Evolutionary conservation across 2,329 filamentous ascomycete species (phyloP).

Genomic region (Aschersonia sp.): DNA sequence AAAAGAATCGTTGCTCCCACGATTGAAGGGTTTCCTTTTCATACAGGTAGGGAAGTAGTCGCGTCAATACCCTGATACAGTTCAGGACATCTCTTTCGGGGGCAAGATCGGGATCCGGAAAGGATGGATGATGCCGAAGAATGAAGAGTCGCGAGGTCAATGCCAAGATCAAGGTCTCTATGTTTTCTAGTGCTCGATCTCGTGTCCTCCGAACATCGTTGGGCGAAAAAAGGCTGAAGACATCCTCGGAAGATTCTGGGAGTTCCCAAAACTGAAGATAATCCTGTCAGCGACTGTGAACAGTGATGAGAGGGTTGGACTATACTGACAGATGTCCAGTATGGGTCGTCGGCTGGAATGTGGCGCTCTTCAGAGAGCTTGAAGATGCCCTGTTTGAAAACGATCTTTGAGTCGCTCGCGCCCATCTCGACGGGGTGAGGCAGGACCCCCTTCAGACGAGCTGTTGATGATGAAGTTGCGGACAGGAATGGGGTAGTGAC

Average conservation of each 20-base stretch:
- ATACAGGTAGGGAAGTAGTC: conserved; percentile 81
- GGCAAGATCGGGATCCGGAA: conserved; percentile 74
- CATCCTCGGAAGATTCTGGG: conserved; percentile 86
- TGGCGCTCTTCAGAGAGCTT: conserved; percentile 80
- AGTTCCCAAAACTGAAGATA: conserved; percentile 81
- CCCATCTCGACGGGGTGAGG: conserved; percentile 48
- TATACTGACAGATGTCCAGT: conserved; percentile 75
- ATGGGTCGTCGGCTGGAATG: conserved; percentile 76
- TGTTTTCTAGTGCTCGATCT: conserved; percentile 71
- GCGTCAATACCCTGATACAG: conserved; percentile 81
- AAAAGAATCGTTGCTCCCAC: conserved; percentile 94
- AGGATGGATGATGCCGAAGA: conserved; percentile 77
- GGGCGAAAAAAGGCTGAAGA: conserved; percentile 89
- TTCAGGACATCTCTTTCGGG: conserved; percentile 84
- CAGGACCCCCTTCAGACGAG: conserved; percentile 9
- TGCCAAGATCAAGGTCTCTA: conserved; percentile 77
- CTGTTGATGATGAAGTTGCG: conserved; percentile 5
- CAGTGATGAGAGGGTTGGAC: background rate
- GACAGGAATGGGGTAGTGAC: background rate
- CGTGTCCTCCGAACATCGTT: conserved; percentile 78
- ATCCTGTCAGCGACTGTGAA: conserved; percentile 1
- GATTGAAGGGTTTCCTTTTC: conserved; percentile 67
- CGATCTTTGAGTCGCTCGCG: conserved; percentile 95
- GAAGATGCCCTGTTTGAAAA: conserved; percentile 98
- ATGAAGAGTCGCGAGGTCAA: conserved; percentile 71